A percentile compares a stretch with the other conserved stretches of the same genome.
Conservation (phyloP, 306 rosid genomes). For the Vigna trinervia region DNA sequence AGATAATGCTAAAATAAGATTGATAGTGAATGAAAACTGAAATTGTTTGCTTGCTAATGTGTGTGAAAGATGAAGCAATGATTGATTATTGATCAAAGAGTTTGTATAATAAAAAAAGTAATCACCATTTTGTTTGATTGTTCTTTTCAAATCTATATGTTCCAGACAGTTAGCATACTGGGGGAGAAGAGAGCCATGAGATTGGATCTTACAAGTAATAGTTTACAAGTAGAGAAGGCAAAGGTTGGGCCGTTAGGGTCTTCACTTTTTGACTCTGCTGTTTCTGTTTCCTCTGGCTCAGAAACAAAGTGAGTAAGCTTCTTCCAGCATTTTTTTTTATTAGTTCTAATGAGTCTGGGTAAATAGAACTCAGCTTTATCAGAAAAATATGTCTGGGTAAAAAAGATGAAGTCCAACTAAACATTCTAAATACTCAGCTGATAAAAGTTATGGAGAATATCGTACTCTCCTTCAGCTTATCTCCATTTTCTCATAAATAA, state of each 20-base stretch:
- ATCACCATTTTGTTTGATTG: constrained; percentile 32
- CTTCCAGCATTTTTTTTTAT: constrained; percentile 45
- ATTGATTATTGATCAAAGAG: constrained; percentile 25
- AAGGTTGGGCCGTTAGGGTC: constrained; percentile 96
- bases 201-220: constrained; percentile 77
- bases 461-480: not conserved
- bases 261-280: constrained; percentile 91
- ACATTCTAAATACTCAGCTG: not conserved
- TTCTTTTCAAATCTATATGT: constrained; percentile 45
- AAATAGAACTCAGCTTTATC: not conserved
- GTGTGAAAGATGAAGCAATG: not conserved
- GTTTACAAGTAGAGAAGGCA: constrained; percentile 72
- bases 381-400: not conserved
- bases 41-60: not conserved
- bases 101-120: constrained; percentile 26
- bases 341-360: constrained; percentile 12
- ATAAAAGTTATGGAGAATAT: not conserved
- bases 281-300: constrained; percentile 73
- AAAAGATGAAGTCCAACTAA: not conserved
- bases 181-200: constrained; percentile 70
- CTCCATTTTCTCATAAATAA: not conserved
- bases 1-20: constrained; percentile 26
- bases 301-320: constrained; percentile 76
- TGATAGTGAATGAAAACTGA: constrained; percentile 7
- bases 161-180: constrained; percentile 74